These are phyloP conservation scores for Amanita pseudoporphyria DNA, from an alignment of 768 basidiomycete genomes.

Conservation along the genomic window DNA sequence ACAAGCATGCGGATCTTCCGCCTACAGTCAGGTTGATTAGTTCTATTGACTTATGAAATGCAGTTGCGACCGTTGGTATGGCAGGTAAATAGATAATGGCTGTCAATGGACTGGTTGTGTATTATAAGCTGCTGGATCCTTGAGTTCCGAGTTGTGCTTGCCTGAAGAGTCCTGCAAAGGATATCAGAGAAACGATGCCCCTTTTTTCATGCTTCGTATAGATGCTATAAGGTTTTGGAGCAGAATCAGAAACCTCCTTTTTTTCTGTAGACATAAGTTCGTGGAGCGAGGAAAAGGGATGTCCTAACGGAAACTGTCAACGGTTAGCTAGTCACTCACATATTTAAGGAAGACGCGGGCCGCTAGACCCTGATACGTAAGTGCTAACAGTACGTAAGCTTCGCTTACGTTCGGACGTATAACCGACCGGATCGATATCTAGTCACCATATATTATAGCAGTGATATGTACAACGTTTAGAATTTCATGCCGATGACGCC, in stretches of 20 bases:
- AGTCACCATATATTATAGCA: no score
- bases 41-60: constrained; percentile 57
- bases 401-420: no score
- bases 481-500: neutral
- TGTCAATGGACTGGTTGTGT: constrained; percentile 45
- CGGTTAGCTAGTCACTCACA: no score
- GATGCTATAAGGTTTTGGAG: constrained; percentile 44
- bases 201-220: constrained; percentile 55
- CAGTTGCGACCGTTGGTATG: constrained; percentile 55
- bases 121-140: neutral
- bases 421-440: no score
- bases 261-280: neutral
- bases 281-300: neutral
- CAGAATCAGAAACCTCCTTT: constrained; percentile 24
- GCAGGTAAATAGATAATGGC: constrained; percentile 76
- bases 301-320: no score
- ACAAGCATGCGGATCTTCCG: constrained; percentile 17
- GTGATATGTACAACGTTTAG: no score
- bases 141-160: constrained; percentile 10
- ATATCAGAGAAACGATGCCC: constrained; percentile 52
- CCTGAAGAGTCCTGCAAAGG: constrained; percentile 60
- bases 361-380: no score
- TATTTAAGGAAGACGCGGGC: no score
- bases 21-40: constrained; percentile 68
- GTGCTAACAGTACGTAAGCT: no score